Evolutionary conservation across 192 early-diverging fungal genomes (phyloP).

Genomic region (Backusella luteola): DNA sequence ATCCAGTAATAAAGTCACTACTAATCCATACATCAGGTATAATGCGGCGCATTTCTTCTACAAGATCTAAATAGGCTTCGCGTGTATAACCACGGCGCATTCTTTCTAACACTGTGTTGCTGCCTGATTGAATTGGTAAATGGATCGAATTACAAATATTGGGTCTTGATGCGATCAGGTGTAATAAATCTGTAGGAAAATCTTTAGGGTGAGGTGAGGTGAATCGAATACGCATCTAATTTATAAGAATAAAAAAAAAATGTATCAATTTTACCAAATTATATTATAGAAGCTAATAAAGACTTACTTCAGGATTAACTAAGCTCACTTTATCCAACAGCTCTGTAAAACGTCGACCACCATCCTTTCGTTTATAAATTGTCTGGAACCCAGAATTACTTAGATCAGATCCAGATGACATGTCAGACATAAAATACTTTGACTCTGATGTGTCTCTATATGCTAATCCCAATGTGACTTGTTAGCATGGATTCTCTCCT

Average conservation of each 20-base stretch:
- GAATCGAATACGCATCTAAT: slow-evolving; percentile 70
- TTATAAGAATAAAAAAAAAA: not conserved
- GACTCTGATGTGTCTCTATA: slow-evolving; percentile 68
- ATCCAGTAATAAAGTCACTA: slow-evolving; percentile 74
- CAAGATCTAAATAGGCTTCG: slow-evolving; percentile 68
- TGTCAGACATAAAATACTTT: slow-evolving; percentile 41
- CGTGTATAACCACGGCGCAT: slow-evolving; percentile 78
- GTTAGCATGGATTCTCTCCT: not conserved
- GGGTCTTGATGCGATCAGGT: slow-evolving; percentile 63
- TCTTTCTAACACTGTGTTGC: slow-evolving; percentile 58
- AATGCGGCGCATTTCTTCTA: slow-evolving; percentile 57
- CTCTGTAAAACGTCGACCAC: slow-evolving; percentile 73
- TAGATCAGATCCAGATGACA: slow-evolving; percentile 35
- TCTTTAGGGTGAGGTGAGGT: slow-evolving; percentile 82
- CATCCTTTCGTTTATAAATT: slow-evolving; percentile 73
- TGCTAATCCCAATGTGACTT: slow-evolving; percentile 18
- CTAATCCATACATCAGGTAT: slow-evolving; percentile 75
- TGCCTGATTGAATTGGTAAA: slow-evolving; percentile 73
- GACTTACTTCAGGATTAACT: slow-evolving; percentile 59
- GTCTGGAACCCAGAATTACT: slow-evolving; percentile 69
- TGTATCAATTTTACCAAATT: no score
- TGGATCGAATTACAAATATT: slow-evolving; percentile 76
- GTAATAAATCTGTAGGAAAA: slow-evolving; percentile 69
- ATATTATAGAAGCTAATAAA: not conserved
- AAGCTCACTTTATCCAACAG: slow-evolving; percentile 65